Base-by-base conservation (phyloP, 1,284 basidiomycete genomes). In the Gomphus bonarii region DNA sequence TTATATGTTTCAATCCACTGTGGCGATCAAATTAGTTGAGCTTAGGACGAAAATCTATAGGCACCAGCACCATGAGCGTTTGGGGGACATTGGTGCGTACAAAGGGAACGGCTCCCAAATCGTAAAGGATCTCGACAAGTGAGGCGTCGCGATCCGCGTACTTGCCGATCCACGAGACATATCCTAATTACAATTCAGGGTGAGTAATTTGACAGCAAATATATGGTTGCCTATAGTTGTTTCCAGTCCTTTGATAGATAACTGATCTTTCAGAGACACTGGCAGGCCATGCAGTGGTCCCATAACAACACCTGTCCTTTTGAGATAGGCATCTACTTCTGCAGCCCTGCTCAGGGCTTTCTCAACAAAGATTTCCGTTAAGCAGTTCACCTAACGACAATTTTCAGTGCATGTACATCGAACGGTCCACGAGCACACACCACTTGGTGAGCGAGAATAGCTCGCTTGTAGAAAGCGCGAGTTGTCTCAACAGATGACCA, bases 391-490 rank as follows among this genome's bases (percentile, higher is more conserved):
- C 73, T 82, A 52, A 7, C 48, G 22, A 57, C 61, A n/a, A 54
- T 40, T 50, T 35, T 58, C 28, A 46, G 49, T 55, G 11, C 42
- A 18, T 30, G 9, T 46, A 12, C 11, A 46, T 46, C 12, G 1
- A 20, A 9, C 9, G 2, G 9, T 46, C 22, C 22, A 50, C 54
- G 8, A 35, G 33, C 40, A 18, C 84, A 66, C 60, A 90, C 90
- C 11, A 90, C 68, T 66, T 92, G 91, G 59, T 92, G 90, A 0
- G 91, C 88, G 50, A 91, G 70, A 51, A 88, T 75, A 0, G 90
- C 86, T 20, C 89, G 75, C 71, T 91, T 91, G 67, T 81, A 82
- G 67, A 86, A 91, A 0, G 89, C 85, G 4, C 76, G 83, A 0
- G 83, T 82, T 35, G 88, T 85, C 51, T 83, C 78, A 1, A 84